These are phyloP conservation scores for Ophiocordyceps unilateralis DNA, from an alignment of 2,329 filamentous ascomycete species.

Conservation along the genomic window DNA sequence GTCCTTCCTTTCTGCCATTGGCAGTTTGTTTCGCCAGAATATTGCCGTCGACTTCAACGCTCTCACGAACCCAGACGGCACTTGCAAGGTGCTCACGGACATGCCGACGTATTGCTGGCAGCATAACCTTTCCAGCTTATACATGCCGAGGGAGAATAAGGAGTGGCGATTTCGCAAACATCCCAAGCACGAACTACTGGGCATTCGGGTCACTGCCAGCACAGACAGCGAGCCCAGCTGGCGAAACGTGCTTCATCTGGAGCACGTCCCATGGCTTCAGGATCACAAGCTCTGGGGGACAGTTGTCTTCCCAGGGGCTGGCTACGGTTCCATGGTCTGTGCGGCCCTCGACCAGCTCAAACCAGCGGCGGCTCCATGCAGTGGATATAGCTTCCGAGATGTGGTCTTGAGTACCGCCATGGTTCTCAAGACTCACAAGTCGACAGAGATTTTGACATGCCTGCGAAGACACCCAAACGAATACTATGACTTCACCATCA, in stretches of 20 bases:
- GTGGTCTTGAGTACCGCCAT: too few species aligned
- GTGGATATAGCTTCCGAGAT: too few species aligned
- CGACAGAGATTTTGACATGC: background rate
- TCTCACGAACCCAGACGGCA: too few species aligned
- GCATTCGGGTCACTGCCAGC: conserved; percentile 4
- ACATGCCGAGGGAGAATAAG: background rate
- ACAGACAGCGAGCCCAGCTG: conserved; percentile 10
- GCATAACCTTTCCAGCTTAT: background rate
- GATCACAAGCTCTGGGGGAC: conserved; percentile 19
- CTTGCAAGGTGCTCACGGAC: too few species aligned
- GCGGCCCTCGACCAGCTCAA: conserved; percentile 18
- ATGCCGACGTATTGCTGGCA: background rate
- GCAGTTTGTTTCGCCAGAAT: too few species aligned
- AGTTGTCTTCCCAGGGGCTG: background rate
- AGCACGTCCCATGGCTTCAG: conserved; percentile 17
- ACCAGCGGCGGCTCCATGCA: background rate
- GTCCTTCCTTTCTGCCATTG: too few species aligned
- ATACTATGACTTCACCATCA: background rate
- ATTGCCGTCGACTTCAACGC: too few species aligned
- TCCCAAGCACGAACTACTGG: background rate
- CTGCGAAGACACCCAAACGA: background rate
- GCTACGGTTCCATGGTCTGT: conserved; percentile 25
- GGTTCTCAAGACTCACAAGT: background rate
- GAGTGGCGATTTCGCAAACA: background rate
- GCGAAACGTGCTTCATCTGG: conserved; percentile 9